phyloP scores from a whole-genome alignment of 331 rosid species.

The Quercus phellos region DNA sequence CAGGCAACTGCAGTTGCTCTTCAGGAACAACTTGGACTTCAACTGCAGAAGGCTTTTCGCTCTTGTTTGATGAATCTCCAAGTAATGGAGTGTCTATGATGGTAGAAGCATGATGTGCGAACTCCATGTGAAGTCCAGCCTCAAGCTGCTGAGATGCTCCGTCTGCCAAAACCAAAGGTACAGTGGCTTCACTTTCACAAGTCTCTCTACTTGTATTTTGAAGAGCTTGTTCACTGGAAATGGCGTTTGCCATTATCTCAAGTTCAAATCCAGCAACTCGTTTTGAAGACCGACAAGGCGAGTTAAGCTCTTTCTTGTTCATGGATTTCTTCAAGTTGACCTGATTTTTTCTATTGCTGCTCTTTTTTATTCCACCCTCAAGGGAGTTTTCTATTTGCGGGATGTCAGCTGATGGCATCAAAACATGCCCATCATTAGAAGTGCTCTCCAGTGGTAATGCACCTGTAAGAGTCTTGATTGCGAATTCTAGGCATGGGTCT shows the following conservation, averaged over 20 bases:
- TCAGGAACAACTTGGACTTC: conserved; percentile 13
- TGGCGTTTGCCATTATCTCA: conserved; percentile 36
- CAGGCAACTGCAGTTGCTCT: conserved; percentile 23
- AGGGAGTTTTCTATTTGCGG: conserved; percentile 6
- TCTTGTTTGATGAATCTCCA: conserved; percentile 32
- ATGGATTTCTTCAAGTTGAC: conserved; percentile 32
- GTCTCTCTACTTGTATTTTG: conserved; percentile 34
- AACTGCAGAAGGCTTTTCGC: conserved; percentile 19
- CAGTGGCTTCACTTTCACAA: conserved; percentile 20
- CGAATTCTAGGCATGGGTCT: conserved; percentile 68
- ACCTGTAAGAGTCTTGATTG: conserved; percentile 77
- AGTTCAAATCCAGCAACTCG: conserved; percentile 61
- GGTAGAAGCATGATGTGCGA: conserved; percentile 25
- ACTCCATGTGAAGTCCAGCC: conserved; percentile 8
- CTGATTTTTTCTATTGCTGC: conserved; percentile 21
- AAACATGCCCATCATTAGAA: conserved; percentile 15
- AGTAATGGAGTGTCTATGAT: conserved; percentile 21
- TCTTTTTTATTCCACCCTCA: conserved; percentile 23
- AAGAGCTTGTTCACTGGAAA: conserved; percentile 38
- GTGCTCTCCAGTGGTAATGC: conserved; percentile 45
- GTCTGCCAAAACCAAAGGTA: conserved; percentile 20
- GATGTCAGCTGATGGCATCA: conserved; percentile 10
- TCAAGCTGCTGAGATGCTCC: conserved; percentile 24
- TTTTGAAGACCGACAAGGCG: conserved; percentile 55
- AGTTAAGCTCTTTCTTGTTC: conserved; percentile 35